phyloP scores from a whole-genome alignment of 768 basidiomycete genomes.

The Mycena olivaceomarginata region DNA sequence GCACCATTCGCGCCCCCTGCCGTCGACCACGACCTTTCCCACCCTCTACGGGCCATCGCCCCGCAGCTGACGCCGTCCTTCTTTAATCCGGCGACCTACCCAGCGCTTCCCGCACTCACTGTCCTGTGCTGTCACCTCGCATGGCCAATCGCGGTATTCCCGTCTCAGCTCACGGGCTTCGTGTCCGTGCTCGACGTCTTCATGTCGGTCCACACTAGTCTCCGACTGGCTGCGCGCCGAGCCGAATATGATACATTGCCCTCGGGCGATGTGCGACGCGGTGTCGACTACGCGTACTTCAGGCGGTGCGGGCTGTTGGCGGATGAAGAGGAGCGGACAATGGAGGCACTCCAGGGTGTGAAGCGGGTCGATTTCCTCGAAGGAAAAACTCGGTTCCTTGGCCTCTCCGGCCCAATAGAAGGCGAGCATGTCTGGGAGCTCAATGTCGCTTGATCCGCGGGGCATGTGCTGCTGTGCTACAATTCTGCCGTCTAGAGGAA shows the following conservation, averaged over 20 bases:
- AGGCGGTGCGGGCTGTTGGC: constrained; percentile 10
- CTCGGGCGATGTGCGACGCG: not conserved
- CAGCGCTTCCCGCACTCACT: constrained; percentile 29
- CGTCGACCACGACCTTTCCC: constrained; percentile 31
- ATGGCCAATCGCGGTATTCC: constrained; percentile 16
- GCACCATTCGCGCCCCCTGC: constrained; percentile 27
- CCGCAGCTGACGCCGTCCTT: constrained; percentile 30
- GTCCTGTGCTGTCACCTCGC: constrained; percentile 33
- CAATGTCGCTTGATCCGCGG: constrained; percentile 26
- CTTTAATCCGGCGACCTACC: constrained; percentile 40
- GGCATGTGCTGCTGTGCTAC: not conserved
- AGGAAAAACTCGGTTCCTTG: constrained; percentile 38
- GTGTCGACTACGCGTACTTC: constrained; percentile 38
- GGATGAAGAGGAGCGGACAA: constrained; percentile 12
- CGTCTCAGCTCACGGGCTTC: constrained; percentile 16
- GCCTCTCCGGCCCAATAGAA: constrained; percentile 38
- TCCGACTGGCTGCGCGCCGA: constrained; percentile 25
- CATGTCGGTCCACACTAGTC: constrained; percentile 28
- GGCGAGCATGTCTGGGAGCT: constrained; percentile 36
- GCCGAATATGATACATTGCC: constrained; percentile 38
- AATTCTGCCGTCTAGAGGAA: not conserved
- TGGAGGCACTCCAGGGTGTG: constrained; percentile 37
- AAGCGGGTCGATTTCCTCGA: constrained; percentile 40
- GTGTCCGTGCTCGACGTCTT: constrained; percentile 43
- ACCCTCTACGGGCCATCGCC: constrained; percentile 29